A percentile compares a stretch with the other conserved stretches of the same genome.
These are phyloP conservation scores for Aspergillus ruber DNA, from an alignment of 2,329 filamentous ascomycete species.

Conservation along the genomic window DNA sequence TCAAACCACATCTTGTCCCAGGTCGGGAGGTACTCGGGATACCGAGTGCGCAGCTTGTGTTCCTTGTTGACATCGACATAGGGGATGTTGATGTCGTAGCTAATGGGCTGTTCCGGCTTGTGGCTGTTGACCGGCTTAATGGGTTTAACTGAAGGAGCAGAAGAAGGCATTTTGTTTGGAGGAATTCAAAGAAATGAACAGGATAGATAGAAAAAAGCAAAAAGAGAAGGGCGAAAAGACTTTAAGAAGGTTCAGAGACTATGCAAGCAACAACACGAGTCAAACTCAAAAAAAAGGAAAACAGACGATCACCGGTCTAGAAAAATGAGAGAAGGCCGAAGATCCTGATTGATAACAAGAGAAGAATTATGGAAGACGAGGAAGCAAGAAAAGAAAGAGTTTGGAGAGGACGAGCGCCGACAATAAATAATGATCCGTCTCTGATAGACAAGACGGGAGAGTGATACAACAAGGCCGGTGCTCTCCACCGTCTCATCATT, in stretches of 20 bases:
- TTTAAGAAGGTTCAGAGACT: neutral
- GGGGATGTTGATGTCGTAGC: conserved; percentile 45
- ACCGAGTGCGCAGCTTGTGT: conserved; percentile 32
- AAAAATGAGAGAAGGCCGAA: neutral
- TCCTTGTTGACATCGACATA: conserved; percentile 39
- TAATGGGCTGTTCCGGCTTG: conserved; percentile 29
- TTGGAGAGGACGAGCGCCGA: conserved; percentile 1
- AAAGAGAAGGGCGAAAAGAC: neutral
- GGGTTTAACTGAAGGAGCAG: conserved; percentile 23
- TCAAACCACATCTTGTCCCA: conserved; percentile 45
- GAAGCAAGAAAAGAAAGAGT: conserved; percentile 1
- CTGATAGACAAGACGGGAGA: neutral
- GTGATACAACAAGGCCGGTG: neutral
- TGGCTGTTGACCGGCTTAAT: conserved; percentile 19
- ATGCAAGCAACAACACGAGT: neutral
- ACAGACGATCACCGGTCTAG: neutral
- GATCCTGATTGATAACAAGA: conserved; percentile 1
- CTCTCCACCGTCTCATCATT: conserved; percentile 3
- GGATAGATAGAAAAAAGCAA: neutral
- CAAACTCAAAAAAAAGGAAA: neutral
- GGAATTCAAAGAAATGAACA: neutral
- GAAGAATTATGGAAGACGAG: neutral
- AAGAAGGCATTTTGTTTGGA: conserved; percentile 21
- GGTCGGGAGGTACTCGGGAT: conserved; percentile 42
- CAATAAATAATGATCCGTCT: conserved; percentile 12